These are phyloP conservation scores for Fraxinus angustifolia DNA, from an alignment of 305 asterid species.

Conservation along the genomic window DNA sequence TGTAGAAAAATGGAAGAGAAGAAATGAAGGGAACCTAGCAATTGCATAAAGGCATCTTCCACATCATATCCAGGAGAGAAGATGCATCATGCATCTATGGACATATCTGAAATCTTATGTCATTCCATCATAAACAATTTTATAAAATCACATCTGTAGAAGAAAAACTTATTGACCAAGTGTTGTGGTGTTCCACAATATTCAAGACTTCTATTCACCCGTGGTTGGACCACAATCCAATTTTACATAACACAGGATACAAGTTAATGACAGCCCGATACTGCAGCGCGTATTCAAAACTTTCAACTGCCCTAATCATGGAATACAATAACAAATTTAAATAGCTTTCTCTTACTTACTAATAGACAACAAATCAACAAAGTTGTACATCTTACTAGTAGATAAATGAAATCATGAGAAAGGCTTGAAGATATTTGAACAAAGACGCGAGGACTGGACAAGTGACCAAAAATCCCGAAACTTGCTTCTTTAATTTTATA, in stretches of 20 bases:
- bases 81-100: not conserved
- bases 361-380: not conserved
- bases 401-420: not conserved
- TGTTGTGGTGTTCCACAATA: not conserved
- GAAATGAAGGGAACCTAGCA: not conserved
- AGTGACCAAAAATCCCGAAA: not conserved
- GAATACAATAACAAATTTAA: not conserved
- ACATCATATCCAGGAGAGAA: not conserved
- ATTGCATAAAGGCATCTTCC: not conserved
- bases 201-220: not conserved
- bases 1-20: not conserved
- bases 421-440: not conserved
- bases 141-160: not conserved
- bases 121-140: not conserved
- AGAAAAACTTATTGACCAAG: not conserved
- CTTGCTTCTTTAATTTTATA: not conserved
- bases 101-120: not conserved
- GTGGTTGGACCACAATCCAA: not conserved
- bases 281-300: not conserved
- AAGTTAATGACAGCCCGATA: not conserved
- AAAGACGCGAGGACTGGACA: not conserved
- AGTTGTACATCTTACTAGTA: not conserved
- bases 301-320: not conserved
- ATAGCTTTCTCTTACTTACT: not conserved
- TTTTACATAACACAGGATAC: not conserved